Evolutionary conservation across 129 eudicot species (phyloP), one percentile per base, ranked within the genome.

Genomic region (Arctium lappa): DNA sequence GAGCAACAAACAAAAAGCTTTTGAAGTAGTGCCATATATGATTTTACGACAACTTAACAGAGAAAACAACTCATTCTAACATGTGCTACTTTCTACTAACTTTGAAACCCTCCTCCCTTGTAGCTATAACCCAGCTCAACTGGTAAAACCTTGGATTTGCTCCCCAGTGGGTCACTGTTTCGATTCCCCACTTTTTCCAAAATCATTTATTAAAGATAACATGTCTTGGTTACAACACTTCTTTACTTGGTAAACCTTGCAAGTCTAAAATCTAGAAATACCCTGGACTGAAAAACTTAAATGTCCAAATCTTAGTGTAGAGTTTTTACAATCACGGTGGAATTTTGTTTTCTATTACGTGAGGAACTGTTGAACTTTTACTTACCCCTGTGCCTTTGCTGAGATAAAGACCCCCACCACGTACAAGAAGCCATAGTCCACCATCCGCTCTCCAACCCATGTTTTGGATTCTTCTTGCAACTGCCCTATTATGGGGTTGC

Each of bases 401-500:
- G 80, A 93, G 97, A 88, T 93, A 96, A 72, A 96, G 97, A 39
- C 98, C 98, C 56, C 99, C 99, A 86, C 99, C 99, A 72, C 99
- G 97, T 30, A 90, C 98, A 71, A 96, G 98, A 76, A 96, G 94
- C 99, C 99, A 96, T 32, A 96, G 97, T 62, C 99, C 99, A 74
- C 99, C 99, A 86, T 96, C 99, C n/a, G 99, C 98, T 83, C 99
- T 93, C 99, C 99, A 96, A 48, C 99, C 99, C 98, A 96, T 96
- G 86, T 87, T 96, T 65, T 96, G 99, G 76, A 96, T 96, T 89
- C 99, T 89, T 86, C 99, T 88, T 29, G 98, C 99, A 81, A 93
- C 91, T 80, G 97, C 72, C 83, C 98, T 85, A 60, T 96, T 96
- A 88, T 96, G 99, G 46, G 99, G 99, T 86, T 96, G 98, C 99